These are phyloP conservation scores for Scenedesmus sp. DNA, from an alignment of 163 green algal genomes.

Conservation along the genomic window DNA sequence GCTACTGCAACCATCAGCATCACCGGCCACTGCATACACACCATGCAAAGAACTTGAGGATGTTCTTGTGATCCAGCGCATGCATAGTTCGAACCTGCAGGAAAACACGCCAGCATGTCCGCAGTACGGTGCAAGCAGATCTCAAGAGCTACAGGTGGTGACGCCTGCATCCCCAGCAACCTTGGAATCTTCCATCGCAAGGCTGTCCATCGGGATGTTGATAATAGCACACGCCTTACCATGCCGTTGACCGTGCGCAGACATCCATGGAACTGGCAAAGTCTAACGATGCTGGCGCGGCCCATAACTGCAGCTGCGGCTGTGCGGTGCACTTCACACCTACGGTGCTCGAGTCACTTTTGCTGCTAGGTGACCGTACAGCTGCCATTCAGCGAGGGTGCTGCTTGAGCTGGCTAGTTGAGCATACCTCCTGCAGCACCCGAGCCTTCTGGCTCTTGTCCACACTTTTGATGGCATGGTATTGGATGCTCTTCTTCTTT, in stretches of 20 bases:
- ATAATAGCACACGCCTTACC: too few species aligned
- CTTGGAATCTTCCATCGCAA: too few species aligned
- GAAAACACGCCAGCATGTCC: background rate
- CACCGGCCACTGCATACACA: conserved; percentile 46
- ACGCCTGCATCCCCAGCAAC: background rate
- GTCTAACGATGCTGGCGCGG: background rate
- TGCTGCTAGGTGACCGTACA: background rate
- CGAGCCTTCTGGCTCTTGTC: conserved; percentile 88
- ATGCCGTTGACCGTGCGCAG: too few species aligned
- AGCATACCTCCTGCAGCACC: conserved; percentile 90
- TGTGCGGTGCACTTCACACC: too few species aligned
- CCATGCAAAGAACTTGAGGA: conserved; percentile 94
- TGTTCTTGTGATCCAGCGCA: conserved; percentile 86
- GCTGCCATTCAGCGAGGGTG: background rate
- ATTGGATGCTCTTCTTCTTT: conserved; percentile 95
- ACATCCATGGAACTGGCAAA: background rate
- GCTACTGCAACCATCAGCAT: background rate
- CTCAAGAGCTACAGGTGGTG: background rate
- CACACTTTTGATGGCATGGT: conserved; percentile 96
- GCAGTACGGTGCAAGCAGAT: background rate
- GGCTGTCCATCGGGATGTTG: too few species aligned
- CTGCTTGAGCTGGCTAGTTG: background rate
- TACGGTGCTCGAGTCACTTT: background rate
- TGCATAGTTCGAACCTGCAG: conserved; percentile 86
- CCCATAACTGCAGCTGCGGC: background rate